These are phyloP conservation scores for Volvox africanus DNA, from an alignment of 139 green algal genomes.

Conservation along the genomic window DNA sequence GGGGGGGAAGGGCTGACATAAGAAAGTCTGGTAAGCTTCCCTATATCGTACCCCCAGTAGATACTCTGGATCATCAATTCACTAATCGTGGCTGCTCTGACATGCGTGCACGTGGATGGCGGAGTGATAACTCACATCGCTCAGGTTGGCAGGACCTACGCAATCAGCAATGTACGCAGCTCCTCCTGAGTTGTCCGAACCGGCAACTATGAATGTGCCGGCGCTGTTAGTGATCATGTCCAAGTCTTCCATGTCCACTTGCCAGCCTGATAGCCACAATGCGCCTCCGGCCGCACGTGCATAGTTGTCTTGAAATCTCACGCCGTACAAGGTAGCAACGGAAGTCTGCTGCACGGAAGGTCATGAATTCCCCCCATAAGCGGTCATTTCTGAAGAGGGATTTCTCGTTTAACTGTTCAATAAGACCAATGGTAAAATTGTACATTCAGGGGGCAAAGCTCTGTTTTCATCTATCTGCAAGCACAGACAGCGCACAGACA, in stretches of 20 bases:
- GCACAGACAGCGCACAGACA: too few relatives aligned
- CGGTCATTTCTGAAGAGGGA: too few relatives aligned
- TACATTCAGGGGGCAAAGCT: too few relatives aligned
- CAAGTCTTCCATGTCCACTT: not conserved
- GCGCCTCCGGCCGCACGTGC: not conserved
- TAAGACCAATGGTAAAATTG: too few relatives aligned
- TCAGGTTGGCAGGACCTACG: not conserved
- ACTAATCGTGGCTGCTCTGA: too few relatives aligned
- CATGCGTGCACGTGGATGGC: not conserved
- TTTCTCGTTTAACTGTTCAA: too few relatives aligned
- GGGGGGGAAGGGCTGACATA: too few relatives aligned
- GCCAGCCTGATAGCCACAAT: not conserved
- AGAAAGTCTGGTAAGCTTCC: too few relatives aligned
- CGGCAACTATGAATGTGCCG: not conserved
- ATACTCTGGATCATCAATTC: too few relatives aligned
- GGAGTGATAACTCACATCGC: not conserved
- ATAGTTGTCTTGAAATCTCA: not conserved
- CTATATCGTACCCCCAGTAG: too few relatives aligned
- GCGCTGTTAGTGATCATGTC: not conserved
- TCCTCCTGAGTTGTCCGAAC: not conserved
- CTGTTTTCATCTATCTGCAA: too few relatives aligned
- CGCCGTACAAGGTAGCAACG: not conserved
- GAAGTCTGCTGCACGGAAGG: not conserved
- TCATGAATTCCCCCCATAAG: too few relatives aligned
- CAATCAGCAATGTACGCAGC: not conserved